Base-by-base conservation (phyloP, 345 rosid genomes). In the Salix udensis region DNA sequence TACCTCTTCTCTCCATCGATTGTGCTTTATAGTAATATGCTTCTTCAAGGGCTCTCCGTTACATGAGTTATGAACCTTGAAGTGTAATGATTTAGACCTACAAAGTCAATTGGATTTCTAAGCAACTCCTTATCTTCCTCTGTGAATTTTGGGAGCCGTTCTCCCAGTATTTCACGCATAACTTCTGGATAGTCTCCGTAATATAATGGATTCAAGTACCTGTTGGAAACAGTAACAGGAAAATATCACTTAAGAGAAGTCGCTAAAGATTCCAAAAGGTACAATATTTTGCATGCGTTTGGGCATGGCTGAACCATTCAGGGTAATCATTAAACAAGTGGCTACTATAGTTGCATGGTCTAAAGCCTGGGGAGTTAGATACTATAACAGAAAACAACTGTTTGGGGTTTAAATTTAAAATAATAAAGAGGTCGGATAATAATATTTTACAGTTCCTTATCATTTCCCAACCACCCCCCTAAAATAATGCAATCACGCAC, bases 41-140 rank as follows among this genome's bases (percentile, higher is more conserved):
- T 74, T 88, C 90, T 64, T 85, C 93, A 23, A 23, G 77, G 76
- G 72, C 52, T 48, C 34, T 84, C 86, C 6, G 85, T 62, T 39
- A 67, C 82, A 82, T 95, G 87, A 84, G 90, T 84, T 65, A 93
- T 85, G 55, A 93, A 84, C 85, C 97, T 91, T 30, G 98, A 73
- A 44, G 98, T 91, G 73, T 95, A 95, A 69, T 95, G 96, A 85
- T 95, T 93, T 55, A 95, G 80, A 72, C 98, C 97, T 77, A 95
- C 74, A 82, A 92, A 95, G 85, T 92, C 97, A 79, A 89, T 71
- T 6, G 93, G 78, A 81, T 85, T 88, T 52, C 82, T 76, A 67
- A 91, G 87, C 82, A 92, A 76, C 68, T 83, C 82, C 52, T 82
- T 86, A 40, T 93, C 98, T 87, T 92, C 95, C 46, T 86, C 78